Evolutionary conservation across 164 flowering plant species (phyloP), one percentile per base, ranked within the genome.

Genomic region (Saururus chinensis): DNA sequence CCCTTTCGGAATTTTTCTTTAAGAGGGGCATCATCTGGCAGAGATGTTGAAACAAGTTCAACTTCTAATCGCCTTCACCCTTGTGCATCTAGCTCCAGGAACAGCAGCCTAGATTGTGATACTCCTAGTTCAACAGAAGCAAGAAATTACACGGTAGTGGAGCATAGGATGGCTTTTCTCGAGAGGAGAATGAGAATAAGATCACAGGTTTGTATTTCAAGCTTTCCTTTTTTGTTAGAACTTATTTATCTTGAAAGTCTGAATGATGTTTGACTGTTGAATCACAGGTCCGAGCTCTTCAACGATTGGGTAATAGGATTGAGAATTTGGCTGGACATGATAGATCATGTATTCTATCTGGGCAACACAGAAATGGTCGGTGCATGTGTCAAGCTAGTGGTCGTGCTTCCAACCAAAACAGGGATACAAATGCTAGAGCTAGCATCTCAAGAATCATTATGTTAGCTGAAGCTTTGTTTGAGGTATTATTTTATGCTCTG

Each of bases 401-500:
- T 68, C 78, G 80, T 17, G 73, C 73, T 22, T 63, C 77, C 58
- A 82, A 77, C 75, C 65, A 78, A 62, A 80, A 77, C 71, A 84
- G 84, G 61, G 90, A 92, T 62, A 73, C 81, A 22, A 76, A 75
- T 75, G 81, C 96, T 55, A 79, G 98, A 73, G 87, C 95, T 68
- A 92, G 98, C 77, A 89, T 92, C 75, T 92, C 98, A 26, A 79
- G 98, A 75, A 92, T 92, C 69, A 96, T 92, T 42, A 81, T 92
- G 95, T 69, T 92, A 70, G 98, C 98, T 61, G 98, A 92, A 77
- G 96, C 98, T 58, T 68, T 92, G 25, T 92, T 89, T 81, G 98
- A 92, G 96, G 98, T 92, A 77, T 60, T 30, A 16, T 23, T 70
- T 20, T 21, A 48, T 19, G 60, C n/a, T n/a, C 20, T 49, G 21